These are phyloP conservation scores for Puccinia triticina DNA, from an alignment of 1,284 basidiomycete species.

Conservation along the genomic window DNA sequence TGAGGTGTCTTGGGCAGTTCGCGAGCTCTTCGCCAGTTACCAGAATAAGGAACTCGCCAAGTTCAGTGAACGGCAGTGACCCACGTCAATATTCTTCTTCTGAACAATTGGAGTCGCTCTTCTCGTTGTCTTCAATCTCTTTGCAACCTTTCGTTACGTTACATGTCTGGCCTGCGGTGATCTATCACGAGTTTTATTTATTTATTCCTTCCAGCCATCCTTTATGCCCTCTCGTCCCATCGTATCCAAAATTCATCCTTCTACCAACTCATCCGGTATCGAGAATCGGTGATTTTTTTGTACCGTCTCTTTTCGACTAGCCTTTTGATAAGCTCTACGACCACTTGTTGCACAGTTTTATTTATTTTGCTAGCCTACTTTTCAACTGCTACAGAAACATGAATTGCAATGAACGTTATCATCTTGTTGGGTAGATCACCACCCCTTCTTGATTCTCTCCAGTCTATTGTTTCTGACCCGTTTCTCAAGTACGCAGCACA, in stretches of 20 bases:
- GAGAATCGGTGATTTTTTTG: background rate
- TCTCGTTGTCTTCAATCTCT: background rate
- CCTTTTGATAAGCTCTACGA: slow-evolving; percentile 14
- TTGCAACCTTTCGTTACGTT: slow-evolving; percentile 1
- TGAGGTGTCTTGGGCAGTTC: slow-evolving; percentile 23
- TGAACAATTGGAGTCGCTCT: background rate
- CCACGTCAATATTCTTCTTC: background rate
- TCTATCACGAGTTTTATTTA: slow-evolving; percentile 10
- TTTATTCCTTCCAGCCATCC: background rate
- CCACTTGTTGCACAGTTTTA: slow-evolving; percentile 6
- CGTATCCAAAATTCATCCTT: background rate
- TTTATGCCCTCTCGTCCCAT: background rate
- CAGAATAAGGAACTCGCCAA: background rate
- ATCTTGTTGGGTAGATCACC: background rate
- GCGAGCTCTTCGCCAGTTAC: slow-evolving; percentile 14
- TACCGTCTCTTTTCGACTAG: slow-evolving; percentile 1
- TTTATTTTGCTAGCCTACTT: too few species aligned
- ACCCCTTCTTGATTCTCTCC: background rate
- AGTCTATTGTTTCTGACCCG: background rate
- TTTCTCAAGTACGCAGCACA: too few species aligned
- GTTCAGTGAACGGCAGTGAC: background rate
- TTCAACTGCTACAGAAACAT: background rate
- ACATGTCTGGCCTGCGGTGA: background rate
- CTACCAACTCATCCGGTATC: background rate
- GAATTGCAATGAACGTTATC: slow-evolving; percentile 16